A percentile compares a stretch with the other conserved stretches of the same genome.
These are phyloP conservation scores for Spongospora subterranea DNA, from an alignment of 208 protist species.

Conservation along the genomic window DNA sequence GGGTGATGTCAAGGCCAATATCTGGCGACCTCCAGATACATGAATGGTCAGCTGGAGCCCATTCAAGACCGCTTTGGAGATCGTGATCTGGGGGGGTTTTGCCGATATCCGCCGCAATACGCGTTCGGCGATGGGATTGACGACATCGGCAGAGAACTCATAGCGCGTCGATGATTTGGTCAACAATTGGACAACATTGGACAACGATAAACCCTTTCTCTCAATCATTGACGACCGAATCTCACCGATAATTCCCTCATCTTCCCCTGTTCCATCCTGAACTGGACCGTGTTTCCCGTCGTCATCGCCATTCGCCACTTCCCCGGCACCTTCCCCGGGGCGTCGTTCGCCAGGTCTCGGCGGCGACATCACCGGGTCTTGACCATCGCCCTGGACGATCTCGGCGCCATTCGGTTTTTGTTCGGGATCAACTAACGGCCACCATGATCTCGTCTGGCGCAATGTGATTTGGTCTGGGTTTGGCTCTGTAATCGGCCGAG, in stretches of 20 bases:
- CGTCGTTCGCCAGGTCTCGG: too few relatives aligned
- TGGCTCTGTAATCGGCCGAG: neutral
- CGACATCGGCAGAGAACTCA: neutral
- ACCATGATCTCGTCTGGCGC: neutral
- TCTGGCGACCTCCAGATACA: too few relatives aligned
- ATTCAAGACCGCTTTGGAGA: too few relatives aligned
- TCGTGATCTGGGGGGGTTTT: neutral
- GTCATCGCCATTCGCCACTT: neutral
- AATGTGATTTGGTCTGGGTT: neutral
- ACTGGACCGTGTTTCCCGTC: neutral
- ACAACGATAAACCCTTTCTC: too few relatives aligned
- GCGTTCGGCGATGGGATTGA: neutral
- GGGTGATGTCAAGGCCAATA: neutral
- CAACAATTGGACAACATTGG: too few relatives aligned
- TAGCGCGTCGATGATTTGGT: too few relatives aligned
- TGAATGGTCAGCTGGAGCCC: too few relatives aligned
- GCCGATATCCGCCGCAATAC: neutral
- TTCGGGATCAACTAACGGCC: neutral
- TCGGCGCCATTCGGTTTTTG: neutral
- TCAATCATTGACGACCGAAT: too few relatives aligned
- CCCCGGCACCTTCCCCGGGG: neutral
- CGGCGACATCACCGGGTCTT: neutral
- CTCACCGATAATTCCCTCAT: neutral
- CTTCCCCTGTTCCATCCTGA: neutral
- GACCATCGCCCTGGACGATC: neutral